Evolutionary conservation across 2,329 filamentous ascomycete genomes (phyloP), one percentile per base, ranked within the genome.

Genomic region (Penicillium palitans): DNA sequence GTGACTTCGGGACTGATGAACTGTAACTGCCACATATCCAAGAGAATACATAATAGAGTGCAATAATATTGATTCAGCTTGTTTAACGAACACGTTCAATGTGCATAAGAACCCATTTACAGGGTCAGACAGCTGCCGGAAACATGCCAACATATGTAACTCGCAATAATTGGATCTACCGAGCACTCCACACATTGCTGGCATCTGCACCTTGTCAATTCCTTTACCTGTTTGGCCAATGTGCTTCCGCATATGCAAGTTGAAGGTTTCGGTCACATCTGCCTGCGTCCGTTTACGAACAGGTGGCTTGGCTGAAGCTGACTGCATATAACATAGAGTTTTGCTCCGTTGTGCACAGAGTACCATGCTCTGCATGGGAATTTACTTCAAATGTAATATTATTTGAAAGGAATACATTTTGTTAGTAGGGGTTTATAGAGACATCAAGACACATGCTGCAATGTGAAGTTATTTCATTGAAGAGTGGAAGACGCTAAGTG

Each of bases 221-320:
- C 24, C 17, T 10, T n/a, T 4, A 25, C 7, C n/a, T 51, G 17
- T 17, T 51, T 40, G 7, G 35, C 6, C 27, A 52, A 52, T 44
- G 25, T 44, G 27, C 19, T 52, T 52, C 5, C 10, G 27, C 19
- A n/a, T 52, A 52, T 44, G 39, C 39, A 52, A 3, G 13, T 25
- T n/a, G 39, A 24, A 44, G 13, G 49, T 33, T 52, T 29, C 4
- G 15, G 19, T 44, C 49, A 52, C 49, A 33, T 33, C 39, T 44
- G 50, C 27, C 3, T 24, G 27, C 10, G 27, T 44, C 19, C 27
- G 13, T 44, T 44, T 52, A 4, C 19, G 50, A 52, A 24, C 27
- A 31, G 49, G 50, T 52, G 50, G 27, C 50, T 52, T 33, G 39
- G 39, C 39, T 29, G 27, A 52, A 52, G 10, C 50, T 25, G 50